phyloP scores from a whole-genome alignment of 31 red algal genomes.

The Asparagopsis taxiformis region DNA sequence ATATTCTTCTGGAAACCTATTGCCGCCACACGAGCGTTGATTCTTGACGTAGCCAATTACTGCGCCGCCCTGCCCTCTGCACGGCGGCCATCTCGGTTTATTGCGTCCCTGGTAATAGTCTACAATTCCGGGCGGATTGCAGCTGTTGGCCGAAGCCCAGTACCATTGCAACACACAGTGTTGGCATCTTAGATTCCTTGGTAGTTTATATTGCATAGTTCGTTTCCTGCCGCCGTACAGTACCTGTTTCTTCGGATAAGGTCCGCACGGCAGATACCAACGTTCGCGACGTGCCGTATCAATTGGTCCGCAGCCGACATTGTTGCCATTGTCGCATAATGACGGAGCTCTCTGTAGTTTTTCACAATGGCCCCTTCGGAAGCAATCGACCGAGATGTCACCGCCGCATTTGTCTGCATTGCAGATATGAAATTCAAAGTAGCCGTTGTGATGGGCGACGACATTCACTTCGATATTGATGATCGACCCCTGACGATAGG shows the following conservation, averaged over 20 bases:
- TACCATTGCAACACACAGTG: slow-evolving; percentile 71
- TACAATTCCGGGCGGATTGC: slow-evolving; percentile 46
- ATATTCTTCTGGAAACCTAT: too few species aligned
- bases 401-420: slow-evolving; percentile 57
- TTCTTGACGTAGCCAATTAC: slow-evolving; percentile 9
- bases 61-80: slow-evolving; percentile 55
- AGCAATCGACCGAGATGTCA: slow-evolving; percentile 44
- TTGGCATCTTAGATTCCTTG: slow-evolving; percentile 27
- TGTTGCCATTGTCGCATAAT: slow-evolving; percentile 45
- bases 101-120: slow-evolving; percentile 45
- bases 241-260: slow-evolving; percentile 2
- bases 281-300: slow-evolving; percentile 43
- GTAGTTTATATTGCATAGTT: slow-evolving; percentile 40
- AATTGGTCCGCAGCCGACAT: slow-evolving; percentile 58
- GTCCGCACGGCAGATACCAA: slow-evolving; percentile 56
- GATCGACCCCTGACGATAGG: slow-evolving; percentile 47
- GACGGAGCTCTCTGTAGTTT: slow-evolving; percentile 31
- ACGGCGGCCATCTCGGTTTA: slow-evolving; percentile 35
- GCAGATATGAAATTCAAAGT: slow-evolving; percentile 64
- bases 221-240: slow-evolving; percentile 22
- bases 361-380: slow-evolving; percentile 50
- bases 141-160: slow-evolving; percentile 59
- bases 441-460: slow-evolving; percentile 77
- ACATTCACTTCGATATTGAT: slow-evolving; percentile 42
- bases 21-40: too few species aligned